A percentile compares a stretch with the other conserved stretches of the same genome.
phyloP scores from a whole-genome alignment of 495 filamentous ascomycete species.

The Daldinia loculata region DNA sequence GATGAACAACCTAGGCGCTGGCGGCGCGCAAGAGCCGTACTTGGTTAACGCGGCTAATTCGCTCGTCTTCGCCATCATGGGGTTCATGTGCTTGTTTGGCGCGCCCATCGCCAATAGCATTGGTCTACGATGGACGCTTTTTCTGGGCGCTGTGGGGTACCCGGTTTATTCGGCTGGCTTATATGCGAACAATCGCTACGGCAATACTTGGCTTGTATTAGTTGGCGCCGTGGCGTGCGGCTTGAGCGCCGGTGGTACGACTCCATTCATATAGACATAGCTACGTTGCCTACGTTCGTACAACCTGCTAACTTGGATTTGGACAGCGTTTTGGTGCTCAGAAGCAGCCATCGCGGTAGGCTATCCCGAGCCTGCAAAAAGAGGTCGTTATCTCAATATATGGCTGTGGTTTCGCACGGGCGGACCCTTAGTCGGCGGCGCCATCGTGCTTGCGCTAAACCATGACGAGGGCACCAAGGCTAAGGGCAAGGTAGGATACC shows the following conservation, averaged over 20 bases:
- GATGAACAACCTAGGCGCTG: constrained; percentile 64
- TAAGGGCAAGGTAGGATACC: constrained; percentile 63
- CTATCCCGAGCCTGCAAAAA: constrained; percentile 62
- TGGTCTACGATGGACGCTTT: constrained; percentile 61
- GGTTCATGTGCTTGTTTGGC: constrained; percentile 62
- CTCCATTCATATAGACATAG: no score
- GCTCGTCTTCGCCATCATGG: constrained; percentile 66
- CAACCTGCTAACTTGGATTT: no score
- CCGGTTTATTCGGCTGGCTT: constrained; percentile 64
- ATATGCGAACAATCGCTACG: constrained; percentile 67
- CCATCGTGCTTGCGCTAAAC: constrained; percentile 66
- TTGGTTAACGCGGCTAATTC: constrained; percentile 67
- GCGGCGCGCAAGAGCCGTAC: constrained; percentile 64
- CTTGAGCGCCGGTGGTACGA: constrained; percentile 54
- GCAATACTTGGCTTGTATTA: constrained; percentile 65
- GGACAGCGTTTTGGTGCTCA: constrained; percentile 60
- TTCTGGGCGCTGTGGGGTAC: constrained; percentile 65
- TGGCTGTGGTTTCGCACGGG: constrained; percentile 67
- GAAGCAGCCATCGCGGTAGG: constrained; percentile 67
- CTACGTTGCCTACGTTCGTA: no score
- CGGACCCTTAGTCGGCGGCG: constrained; percentile 63
- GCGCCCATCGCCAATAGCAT: constrained; percentile 62
- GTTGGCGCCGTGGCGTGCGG: constrained; percentile 66
- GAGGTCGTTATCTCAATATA: constrained; percentile 64
- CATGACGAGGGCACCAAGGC: constrained; percentile 48